Percentiles rank a stretch among this genome's conserved stretches.
phyloP scores from a whole-genome alignment of 352 stramenopile species.

The Halophytophthora polymorphica region DNA sequence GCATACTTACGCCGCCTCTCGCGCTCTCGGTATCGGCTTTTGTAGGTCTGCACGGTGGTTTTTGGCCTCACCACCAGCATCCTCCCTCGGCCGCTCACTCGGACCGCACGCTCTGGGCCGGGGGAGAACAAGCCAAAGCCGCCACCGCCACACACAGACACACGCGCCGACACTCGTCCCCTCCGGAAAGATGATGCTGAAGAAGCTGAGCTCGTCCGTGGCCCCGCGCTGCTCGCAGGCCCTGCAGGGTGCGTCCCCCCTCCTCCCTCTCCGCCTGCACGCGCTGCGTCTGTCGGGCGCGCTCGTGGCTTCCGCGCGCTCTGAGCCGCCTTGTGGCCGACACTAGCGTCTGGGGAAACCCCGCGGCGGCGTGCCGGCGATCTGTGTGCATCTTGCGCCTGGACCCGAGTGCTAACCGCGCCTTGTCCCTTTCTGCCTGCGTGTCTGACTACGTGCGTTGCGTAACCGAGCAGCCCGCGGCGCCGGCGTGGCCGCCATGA shows the following conservation, averaged over 20 bases:
- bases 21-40: not conserved
- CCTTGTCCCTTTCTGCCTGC: conserved; percentile 1
- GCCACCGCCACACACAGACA: conserved; percentile 10
- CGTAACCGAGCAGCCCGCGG: not conserved
- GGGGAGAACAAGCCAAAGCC: conserved; percentile 18
- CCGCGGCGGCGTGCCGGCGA: too few relatives aligned
- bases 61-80: conserved; percentile 11
- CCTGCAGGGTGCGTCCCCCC: conserved; percentile 21
- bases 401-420: not conserved
- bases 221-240: conserved; percentile 55
- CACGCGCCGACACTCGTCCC: conserved; percentile 2
- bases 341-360: too few relatives aligned
- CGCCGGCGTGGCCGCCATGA: conserved; percentile 41
- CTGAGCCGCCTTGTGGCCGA: too few relatives aligned
- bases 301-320: conserved; percentile 7
- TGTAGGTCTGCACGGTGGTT: not conserved
- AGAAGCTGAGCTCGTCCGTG: conserved; percentile 60
- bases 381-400: too few relatives aligned
- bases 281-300: too few relatives aligned
- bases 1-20: not conserved
- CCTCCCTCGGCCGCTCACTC: conserved; percentile 11
- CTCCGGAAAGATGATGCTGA: conserved; percentile 58
- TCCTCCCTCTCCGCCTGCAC: not conserved
- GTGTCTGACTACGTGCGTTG: not conserved
- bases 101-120: conserved; percentile 15